A percentile compares a stretch with the other conserved stretches of the same genome.
Evolutionary conservation across 2,329 filamentous ascomycete species (phyloP).

Genomic region (Aquanectria penicillioides): DNA sequence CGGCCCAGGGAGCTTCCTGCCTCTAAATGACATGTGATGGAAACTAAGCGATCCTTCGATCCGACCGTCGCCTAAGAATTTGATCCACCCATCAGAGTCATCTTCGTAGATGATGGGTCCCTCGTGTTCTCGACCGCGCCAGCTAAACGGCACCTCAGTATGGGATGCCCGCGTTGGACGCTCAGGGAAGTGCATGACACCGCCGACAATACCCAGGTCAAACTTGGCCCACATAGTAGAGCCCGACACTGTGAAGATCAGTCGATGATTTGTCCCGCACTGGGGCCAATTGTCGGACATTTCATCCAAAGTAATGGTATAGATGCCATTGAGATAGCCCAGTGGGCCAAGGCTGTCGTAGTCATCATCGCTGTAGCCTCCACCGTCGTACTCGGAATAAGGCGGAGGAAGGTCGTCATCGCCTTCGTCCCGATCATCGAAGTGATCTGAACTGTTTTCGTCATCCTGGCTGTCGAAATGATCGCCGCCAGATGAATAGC

Average conservation of each 20-base stretch:
- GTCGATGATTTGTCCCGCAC: constrained; percentile 38
- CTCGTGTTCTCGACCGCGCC: constrained; percentile 49
- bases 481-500: neutral
- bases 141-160: constrained; percentile 42
- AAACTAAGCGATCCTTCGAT: constrained; percentile 46
- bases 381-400: constrained; percentile 21
- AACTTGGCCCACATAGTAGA: constrained; percentile 58
- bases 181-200: constrained; percentile 53
- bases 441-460: neutral
- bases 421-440: neutral
- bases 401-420: constrained; percentile 28
- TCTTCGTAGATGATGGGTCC: constrained; percentile 43
- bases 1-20: constrained; percentile 36
- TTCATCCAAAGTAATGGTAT: constrained; percentile 47
- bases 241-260: constrained; percentile 52
- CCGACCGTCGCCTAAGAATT: constrained; percentile 50
- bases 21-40: constrained; percentile 43
- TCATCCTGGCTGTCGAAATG: neutral
- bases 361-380: neutral
- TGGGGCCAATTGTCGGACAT: constrained; percentile 41
- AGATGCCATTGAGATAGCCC: constrained; percentile 56
- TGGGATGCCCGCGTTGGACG: constrained; percentile 47
- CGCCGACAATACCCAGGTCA: constrained; percentile 52
- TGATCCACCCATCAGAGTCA: constrained; percentile 44
- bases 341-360: constrained; percentile 38